Conservation (phyloP, 371 early-diverging fungal genomes). For the Rhizopus delemar region DNA sequence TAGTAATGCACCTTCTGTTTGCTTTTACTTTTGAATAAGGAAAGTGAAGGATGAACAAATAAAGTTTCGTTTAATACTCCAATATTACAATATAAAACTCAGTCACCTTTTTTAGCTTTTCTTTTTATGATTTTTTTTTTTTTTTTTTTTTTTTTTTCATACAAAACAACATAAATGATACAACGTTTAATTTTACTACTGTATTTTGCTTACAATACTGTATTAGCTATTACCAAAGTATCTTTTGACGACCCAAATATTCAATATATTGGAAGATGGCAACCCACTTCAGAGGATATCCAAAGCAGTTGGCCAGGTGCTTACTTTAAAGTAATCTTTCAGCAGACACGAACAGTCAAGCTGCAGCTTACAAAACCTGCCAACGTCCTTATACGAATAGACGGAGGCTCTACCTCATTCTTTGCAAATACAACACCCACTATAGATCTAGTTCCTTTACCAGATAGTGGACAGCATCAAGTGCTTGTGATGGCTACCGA, state of each 20-base stretch:
- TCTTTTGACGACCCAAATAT: slow-evolving; percentile 33
- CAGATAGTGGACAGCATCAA: slow-evolving; percentile 17
- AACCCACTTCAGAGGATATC: slow-evolving; percentile 21
- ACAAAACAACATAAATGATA: background rate
- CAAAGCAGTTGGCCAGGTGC: slow-evolving; percentile 50
- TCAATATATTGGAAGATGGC: slow-evolving; percentile 49
- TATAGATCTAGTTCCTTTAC: slow-evolving; percentile 5
- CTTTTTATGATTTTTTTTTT: background rate
- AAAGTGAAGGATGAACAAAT: too few species aligned
- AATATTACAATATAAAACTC: background rate
- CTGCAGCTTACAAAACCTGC: slow-evolving; percentile 29
- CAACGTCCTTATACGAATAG: slow-evolving; percentile 27
- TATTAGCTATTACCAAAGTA: slow-evolving; percentile 5
- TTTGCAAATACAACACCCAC: slow-evolving; percentile 5
- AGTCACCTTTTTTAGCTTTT: background rate
- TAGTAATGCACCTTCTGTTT: too few species aligned
- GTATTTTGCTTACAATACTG: background rate
- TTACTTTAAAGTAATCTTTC: slow-evolving; percentile 36
- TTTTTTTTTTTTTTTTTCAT: background rate
- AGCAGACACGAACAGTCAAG: slow-evolving; percentile 19
- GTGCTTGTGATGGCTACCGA: slow-evolving; percentile 15
- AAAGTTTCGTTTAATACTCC: too few species aligned
- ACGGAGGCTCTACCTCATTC: slow-evolving; percentile 13
- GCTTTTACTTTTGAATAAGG: too few species aligned
- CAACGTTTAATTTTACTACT: background rate